Conservation (phyloP, 1,284 basidiomycete genomes). For the Irpex lacteus region DNA sequence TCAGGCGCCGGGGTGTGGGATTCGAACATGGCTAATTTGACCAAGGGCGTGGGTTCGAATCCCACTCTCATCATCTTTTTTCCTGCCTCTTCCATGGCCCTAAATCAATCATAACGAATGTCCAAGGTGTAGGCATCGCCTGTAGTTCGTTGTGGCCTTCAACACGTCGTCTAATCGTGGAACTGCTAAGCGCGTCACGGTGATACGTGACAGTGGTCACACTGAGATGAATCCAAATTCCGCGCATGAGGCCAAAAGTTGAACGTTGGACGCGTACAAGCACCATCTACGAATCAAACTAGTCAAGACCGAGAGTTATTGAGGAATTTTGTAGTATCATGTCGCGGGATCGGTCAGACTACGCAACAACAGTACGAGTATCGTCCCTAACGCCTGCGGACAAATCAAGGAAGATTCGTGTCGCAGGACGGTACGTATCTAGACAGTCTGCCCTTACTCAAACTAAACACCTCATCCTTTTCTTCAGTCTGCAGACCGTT, state of each 20-base stretch:
- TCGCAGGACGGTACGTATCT: neutral
- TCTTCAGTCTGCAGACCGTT: conserved; percentile 49
- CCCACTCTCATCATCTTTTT: conserved; percentile 27
- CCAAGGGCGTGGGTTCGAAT: conserved; percentile 41
- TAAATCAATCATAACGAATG: neutral
- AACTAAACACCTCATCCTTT: neutral
- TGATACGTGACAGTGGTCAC: too few relatives aligned
- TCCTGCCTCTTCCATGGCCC: conserved; percentile 22
- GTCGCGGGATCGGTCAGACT: neutral
- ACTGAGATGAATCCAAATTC: too few relatives aligned
- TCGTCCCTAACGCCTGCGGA: neutral
- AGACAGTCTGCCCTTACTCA: neutral
- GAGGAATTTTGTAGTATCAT: neutral
- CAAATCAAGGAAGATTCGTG: neutral
- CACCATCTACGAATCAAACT: too few relatives aligned
- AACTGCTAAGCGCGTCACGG: too few relatives aligned
- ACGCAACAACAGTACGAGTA: neutral
- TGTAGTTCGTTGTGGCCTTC: neutral
- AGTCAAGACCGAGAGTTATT: neutral
- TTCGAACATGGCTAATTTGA: too few relatives aligned
- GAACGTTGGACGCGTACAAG: too few relatives aligned
- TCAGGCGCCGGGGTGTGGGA: too few relatives aligned
- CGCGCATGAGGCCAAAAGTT: too few relatives aligned
- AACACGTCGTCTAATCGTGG: too few relatives aligned
- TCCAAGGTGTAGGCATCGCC: neutral